phyloP scores from a whole-genome alignment of 805 yeast species.

The Ogataea haglerorum region DNA sequence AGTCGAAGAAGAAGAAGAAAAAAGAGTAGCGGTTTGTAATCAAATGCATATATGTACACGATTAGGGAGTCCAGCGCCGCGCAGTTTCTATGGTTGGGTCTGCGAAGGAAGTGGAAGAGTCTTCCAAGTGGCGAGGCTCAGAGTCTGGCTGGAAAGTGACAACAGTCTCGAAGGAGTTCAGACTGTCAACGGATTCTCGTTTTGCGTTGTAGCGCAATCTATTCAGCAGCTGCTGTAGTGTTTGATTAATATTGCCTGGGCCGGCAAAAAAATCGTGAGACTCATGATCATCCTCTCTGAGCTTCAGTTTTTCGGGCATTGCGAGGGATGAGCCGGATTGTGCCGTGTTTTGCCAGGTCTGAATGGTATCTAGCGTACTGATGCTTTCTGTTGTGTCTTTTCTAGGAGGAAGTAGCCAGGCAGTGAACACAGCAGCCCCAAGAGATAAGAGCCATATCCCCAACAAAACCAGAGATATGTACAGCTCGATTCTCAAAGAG shows the following conservation, averaged over 20 bases:
- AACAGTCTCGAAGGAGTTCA: slow-evolving; percentile 8
- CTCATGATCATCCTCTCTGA: background rate
- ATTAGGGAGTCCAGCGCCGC: slow-evolving; percentile 16
- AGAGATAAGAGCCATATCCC: slow-evolving; percentile 17
- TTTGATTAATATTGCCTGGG: slow-evolving; percentile 20
- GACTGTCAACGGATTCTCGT: background rate
- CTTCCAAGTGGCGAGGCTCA: slow-evolving; percentile 7
- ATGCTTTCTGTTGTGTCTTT: background rate
- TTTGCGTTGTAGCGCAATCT: slow-evolving; percentile 8
- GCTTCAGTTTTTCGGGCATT: slow-evolving; percentile 1
- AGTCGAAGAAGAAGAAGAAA: slow-evolving; percentile 13
- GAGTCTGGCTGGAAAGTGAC: slow-evolving; percentile 2
- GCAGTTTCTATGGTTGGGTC: slow-evolving; percentile 19
- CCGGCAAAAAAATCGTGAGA: slow-evolving; percentile 14
- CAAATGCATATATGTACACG: slow-evolving; percentile 1
- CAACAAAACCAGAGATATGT: slow-evolving; percentile 40
- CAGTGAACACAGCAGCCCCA: background rate
- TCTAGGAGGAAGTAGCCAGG: background rate
- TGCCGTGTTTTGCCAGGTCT: background rate
- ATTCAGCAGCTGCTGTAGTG: slow-evolving; percentile 12
- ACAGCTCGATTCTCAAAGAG: slow-evolving; percentile 43
- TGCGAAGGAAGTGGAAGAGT: slow-evolving; percentile 5
- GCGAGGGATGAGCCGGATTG: background rate
- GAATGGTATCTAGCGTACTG: background rate
- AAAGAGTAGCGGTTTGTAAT: slow-evolving; percentile 8